Evolutionary conservation across 352 stramenopile species (phyloP).

Genomic region (Pythium dissimile): DNA sequence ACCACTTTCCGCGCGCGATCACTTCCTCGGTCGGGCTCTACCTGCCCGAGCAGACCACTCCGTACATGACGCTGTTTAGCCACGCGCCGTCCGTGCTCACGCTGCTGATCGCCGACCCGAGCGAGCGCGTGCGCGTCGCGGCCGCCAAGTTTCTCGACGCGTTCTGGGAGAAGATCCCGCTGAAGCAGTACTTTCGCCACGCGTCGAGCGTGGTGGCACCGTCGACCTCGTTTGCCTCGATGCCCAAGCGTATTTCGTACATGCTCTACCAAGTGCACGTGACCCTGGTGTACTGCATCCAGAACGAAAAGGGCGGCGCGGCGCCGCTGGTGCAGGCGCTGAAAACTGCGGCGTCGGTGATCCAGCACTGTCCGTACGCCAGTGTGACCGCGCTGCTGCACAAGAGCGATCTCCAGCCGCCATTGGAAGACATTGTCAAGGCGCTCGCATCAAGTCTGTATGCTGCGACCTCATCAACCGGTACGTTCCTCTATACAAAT

Average conservation of each 20-base stretch:
- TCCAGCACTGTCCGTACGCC: conserved; percentile 76
- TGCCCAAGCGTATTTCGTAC: conserved; percentile 75
- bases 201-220: conserved; percentile 39
- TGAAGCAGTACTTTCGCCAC: conserved; percentile 80
- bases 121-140: conserved; percentile 64
- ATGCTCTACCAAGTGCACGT: conserved; percentile 86
- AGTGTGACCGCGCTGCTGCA: conserved; percentile 50
- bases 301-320: conserved; percentile 63
- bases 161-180: conserved; percentile 77
- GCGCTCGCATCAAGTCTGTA: conserved; percentile 72
- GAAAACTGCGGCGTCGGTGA: conserved; percentile 70
- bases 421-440: conserved; percentile 59
- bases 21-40: conserved; percentile 80
- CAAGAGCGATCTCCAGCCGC: conserved; percentile 48
- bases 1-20: conserved; percentile 64
- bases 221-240: conserved; percentile 78
- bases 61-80: conserved; percentile 83
- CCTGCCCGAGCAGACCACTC: conserved; percentile 73
- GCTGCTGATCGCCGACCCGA: conserved; percentile 71
- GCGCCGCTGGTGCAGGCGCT: conserved; percentile 56
- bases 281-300: conserved; percentile 77
- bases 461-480: conserved; percentile 44
- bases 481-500: conserved; percentile 19
- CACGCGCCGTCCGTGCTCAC: conserved; percentile 73
- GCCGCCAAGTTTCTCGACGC: conserved; percentile 79